Percentiles rank a stretch among this genome's conserved stretches.
These are phyloP conservation scores for Sphagnurus paluster DNA, from an alignment of 1,284 basidiomycete genomes.

Conservation along the genomic window DNA sequence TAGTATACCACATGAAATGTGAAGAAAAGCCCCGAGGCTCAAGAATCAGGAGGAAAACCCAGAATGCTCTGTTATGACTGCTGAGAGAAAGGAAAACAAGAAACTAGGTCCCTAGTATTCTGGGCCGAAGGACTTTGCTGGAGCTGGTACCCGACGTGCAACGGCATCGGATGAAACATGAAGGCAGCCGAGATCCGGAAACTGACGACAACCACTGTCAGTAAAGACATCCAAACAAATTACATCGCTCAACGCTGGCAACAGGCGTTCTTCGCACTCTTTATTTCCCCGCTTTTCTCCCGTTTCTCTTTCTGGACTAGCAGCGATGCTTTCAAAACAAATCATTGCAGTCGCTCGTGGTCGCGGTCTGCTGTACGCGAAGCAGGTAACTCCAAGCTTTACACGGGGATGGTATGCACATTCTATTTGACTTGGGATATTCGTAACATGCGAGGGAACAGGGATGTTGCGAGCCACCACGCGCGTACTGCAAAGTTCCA, in stretches of 20 bases:
- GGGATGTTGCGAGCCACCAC: slow-evolving; percentile 48
- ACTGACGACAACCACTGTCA: slow-evolving; percentile 16
- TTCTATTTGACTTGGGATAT: slow-evolving; percentile 8
- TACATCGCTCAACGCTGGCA: slow-evolving; percentile 26
- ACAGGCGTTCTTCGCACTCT: slow-evolving; percentile 4
- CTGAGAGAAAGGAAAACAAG: too few relatives aligned
- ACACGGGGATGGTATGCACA: slow-evolving; percentile 53
- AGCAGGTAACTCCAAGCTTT: slow-evolving; percentile 36
- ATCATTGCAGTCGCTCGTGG: slow-evolving; percentile 66
- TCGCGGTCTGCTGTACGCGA: slow-evolving; percentile 47
- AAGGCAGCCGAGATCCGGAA: slow-evolving; percentile 10
- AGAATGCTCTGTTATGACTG: too few relatives aligned
- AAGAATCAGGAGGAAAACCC: too few relatives aligned
- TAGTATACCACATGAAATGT: too few relatives aligned
- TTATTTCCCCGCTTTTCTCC: neutral
- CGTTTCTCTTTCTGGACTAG: neutral
- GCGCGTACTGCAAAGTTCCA: slow-evolving; percentile 64
- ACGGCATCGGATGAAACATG: slow-evolving; percentile 2
- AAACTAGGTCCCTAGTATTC: neutral
- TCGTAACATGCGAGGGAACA: slow-evolving; percentile 23
- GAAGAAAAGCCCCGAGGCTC: too few relatives aligned
- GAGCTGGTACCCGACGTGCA: neutral
- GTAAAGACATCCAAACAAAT: slow-evolving; percentile 33
- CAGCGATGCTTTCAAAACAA: slow-evolving; percentile 68
- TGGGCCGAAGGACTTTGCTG: too few relatives aligned